Percentiles rank a stretch among this genome's conserved stretches.
Conservation (phyloP, 139 green algal genomes). For the Ostreobium quekettii region DNA sequence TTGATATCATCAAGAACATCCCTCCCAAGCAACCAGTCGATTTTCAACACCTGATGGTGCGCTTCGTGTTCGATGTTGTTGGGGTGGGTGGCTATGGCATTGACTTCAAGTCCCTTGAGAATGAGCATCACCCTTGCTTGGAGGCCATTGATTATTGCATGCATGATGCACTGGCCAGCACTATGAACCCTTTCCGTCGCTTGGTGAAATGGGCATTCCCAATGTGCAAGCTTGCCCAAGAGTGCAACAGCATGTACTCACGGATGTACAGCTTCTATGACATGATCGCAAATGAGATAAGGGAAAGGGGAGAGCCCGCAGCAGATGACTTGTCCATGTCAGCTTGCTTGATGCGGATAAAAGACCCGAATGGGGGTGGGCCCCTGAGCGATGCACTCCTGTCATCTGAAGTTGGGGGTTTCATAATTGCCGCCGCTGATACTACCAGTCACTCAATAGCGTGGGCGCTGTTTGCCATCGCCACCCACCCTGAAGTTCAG, state of each 20-base stretch:
- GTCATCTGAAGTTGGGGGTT: neutral
- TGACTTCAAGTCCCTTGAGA: too few relatives aligned
- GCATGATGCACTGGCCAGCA: too few relatives aligned
- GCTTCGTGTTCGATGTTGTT: too few relatives aligned
- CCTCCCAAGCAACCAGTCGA: too few relatives aligned
- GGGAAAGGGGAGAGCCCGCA: neutral
- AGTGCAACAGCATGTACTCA: neutral
- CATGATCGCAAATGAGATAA: conserved; percentile 5
- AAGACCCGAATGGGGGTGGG: neutral
- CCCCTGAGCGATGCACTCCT: neutral
- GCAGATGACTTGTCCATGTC: neutral
- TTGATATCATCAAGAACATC: too few relatives aligned
- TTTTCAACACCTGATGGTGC: too few relatives aligned
- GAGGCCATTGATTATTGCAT: too few relatives aligned
- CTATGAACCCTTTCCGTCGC: too few relatives aligned
- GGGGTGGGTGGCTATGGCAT: too few relatives aligned
- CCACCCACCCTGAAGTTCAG: conserved; percentile 9
- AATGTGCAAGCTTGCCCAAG: too few relatives aligned
- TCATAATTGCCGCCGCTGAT: conserved; percentile 3
- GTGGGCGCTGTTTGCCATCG: neutral
- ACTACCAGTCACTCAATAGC: conserved; percentile 11
- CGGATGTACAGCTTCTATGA: neutral
- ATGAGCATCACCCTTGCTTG: too few relatives aligned
- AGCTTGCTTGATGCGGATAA: neutral
- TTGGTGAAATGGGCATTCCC: too few relatives aligned